A percentile compares a stretch with the other conserved stretches of the same genome.
phyloP scores from a whole-genome alignment of 805 yeast genomes.

The Middelhovenomyces tepae region DNA sequence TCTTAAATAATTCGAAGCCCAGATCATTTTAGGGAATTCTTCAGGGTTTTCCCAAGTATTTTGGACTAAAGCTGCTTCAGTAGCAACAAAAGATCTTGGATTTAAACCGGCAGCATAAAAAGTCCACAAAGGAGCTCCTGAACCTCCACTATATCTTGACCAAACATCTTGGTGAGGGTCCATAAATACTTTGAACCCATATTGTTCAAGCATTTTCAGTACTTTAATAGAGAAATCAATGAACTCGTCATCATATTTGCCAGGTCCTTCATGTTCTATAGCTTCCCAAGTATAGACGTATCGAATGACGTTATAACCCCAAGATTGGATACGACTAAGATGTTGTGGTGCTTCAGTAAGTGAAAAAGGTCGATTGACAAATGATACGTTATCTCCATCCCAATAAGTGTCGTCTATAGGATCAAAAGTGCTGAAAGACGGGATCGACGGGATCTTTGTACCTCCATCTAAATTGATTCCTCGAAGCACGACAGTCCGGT shows the following conservation, averaged over 20 bases:
- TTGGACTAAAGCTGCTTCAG: conserved; percentile 74
- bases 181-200: conserved; percentile 67
- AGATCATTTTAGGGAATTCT: conserved; percentile 71
- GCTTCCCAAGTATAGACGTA: conserved; percentile 88
- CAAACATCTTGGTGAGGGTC: conserved; percentile 95
- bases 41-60: conserved; percentile 38
- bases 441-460: conserved; percentile 63
- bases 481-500: conserved; percentile 54
- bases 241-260: conserved; percentile 66
- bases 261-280: conserved; percentile 82
- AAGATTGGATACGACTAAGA: conserved; percentile 55
- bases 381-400: conserved; percentile 68
- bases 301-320: conserved; percentile 77
- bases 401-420: conserved; percentile 34
- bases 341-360: conserved; percentile 64
- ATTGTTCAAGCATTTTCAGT: conserved; percentile 43
- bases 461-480: conserved; percentile 80
- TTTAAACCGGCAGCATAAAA: conserved; percentile 79
- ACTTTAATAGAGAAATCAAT: conserved; percentile 60
- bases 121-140: conserved; percentile 95
- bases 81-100: conserved; percentile 54
- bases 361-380: conserved; percentile 76
- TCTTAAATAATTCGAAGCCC: conserved; percentile 82
- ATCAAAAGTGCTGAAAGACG: conserved; percentile 8
- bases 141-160: conserved; percentile 83